Evolutionary conservation across 257 asterid species (phyloP).

Genomic region (Solanum corneliomulleri): DNA sequence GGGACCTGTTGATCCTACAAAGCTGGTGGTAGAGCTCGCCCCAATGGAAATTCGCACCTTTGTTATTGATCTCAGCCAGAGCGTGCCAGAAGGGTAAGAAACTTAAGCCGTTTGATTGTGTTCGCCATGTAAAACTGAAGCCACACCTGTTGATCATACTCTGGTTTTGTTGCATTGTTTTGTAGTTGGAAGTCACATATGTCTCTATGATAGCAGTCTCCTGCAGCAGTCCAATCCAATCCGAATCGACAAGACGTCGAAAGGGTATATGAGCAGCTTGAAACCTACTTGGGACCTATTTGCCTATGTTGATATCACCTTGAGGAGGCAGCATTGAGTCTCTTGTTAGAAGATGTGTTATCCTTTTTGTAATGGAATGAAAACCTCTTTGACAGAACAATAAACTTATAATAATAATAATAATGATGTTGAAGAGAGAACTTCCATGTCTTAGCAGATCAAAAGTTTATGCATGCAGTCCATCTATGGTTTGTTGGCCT

Average conservation of each 20-base stretch:
- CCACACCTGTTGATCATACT: background rate
- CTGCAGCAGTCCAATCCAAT: background rate
- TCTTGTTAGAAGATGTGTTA: background rate
- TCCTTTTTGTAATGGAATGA: background rate
- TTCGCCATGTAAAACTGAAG: background rate
- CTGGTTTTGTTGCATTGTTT: background rate
- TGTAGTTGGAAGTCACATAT: background rate
- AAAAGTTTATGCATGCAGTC: background rate
- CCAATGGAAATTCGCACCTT: slow-evolving; percentile 94
- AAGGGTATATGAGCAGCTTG: background rate
- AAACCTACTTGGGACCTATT: background rate
- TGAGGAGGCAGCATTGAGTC: background rate
- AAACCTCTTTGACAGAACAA: background rate
- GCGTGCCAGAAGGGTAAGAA: background rate
- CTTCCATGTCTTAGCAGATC: background rate
- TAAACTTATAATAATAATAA: background rate
- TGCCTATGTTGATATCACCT: background rate
- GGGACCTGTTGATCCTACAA: slow-evolving; percentile 46
- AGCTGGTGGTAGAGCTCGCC: slow-evolving; percentile 55
- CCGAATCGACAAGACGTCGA: background rate
- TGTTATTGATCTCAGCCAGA: slow-evolving; percentile 28
- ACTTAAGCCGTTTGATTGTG: background rate
- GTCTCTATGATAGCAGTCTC: background rate
- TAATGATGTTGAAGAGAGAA: background rate
- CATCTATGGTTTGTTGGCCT: background rate